Base-by-base conservation (phyloP, 2,329 filamentous ascomycete genomes). In the Mollisiaceae sp. region DNA sequence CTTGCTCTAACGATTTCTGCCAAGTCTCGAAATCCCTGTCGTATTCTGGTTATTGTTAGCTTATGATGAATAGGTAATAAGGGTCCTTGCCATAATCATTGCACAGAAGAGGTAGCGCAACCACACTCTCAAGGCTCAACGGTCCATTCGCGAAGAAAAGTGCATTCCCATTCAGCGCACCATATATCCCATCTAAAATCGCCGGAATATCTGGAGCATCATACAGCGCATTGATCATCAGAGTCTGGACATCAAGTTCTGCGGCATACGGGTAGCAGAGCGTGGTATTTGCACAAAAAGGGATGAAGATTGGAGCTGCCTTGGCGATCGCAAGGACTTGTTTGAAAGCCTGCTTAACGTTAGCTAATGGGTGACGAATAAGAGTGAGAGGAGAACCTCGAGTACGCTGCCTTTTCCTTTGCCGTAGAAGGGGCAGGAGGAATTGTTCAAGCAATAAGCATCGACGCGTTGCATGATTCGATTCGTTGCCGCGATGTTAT, bases 391-490 rank as follows among this genome's bases (percentile, higher is more conserved):
- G 18, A 52, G 9, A 14, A 52, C 47, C 47, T 52, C 24, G 20
- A 52, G 47, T 9, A 32, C 47, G 24, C 22, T 27, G 20, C 47
- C 47, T 32, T n/a, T 66, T 35, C 64, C 64, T 32, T 65, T 18
- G 2, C 27, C 22, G 12, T 63, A 41, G 20, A 62, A 64, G 12
- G 66, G 66, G 35, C 64, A 68, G 39, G 64, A 55, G 14, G 64
- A 20, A 32, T 62, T 60, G 35, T 63, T 62, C 14, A 57, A 58
- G 24, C 66, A 66, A 38, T 66, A 68, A 22, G 66, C 66, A 63
- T 68, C 66, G n/a, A 47, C 61, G 20, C 66, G 66, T 18, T 59
- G 54, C 36, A 68, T 38, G 12, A 12, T n/a, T 52, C 64, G 52
- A 50, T 66, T 68, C 9, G 57, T 22, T 4, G 55, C 64, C 41